Base-by-base conservation (phyloP, 495 filamentous ascomycete species). In the Aspergillus sclerotioniger region DNA sequence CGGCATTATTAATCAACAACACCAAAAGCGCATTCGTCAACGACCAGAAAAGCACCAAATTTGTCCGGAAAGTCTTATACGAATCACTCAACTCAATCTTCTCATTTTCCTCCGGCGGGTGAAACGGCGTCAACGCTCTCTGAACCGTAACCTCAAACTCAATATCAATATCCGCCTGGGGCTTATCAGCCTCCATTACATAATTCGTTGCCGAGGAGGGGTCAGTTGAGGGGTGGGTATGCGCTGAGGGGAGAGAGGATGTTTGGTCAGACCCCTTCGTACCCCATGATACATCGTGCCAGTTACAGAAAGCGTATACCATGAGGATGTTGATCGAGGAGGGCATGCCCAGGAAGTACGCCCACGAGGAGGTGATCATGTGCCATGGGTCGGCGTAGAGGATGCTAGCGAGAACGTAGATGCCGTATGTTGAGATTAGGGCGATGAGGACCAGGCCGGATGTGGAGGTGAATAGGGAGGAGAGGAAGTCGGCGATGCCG, bases 261-360 rank as follows among this genome's bases (percentile, higher is more conserved):
- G 85, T 86, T 74, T 94, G 92, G 74, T 96, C 91, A 10, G 91
- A 88, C 67, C 91, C 91, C 78, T 96, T 93, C 71, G 90, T 94
- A 77, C 90, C 90, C 89, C 92, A 95, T 29, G 90, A 93, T 51
- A 96, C 91, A 73, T 96, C 91, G 75, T 96, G 92, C 92, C 92
- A 96, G 77, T 96, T 96, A 83, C 90, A 91, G 85, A 95, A 96
- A 57, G 75, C 89, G 73, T 96, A 96, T 53, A 96, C 89, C 77
- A 90, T 94, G 64, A 96, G 84, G 63, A 96, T 90, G 73, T 96
- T 96, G 85, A 93, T 87, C 71, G 92, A 95, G 15, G 89, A 92
- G 28, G 91, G 90, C 82, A 90, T 90, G 67, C 91, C 79, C 44
- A 93, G 76, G 53, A 95, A 78, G 71, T 95, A 95, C 64, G 88